phyloP scores from a whole-genome alignment of 257 asterid genomes.

The Gentiana dahurica region DNA sequence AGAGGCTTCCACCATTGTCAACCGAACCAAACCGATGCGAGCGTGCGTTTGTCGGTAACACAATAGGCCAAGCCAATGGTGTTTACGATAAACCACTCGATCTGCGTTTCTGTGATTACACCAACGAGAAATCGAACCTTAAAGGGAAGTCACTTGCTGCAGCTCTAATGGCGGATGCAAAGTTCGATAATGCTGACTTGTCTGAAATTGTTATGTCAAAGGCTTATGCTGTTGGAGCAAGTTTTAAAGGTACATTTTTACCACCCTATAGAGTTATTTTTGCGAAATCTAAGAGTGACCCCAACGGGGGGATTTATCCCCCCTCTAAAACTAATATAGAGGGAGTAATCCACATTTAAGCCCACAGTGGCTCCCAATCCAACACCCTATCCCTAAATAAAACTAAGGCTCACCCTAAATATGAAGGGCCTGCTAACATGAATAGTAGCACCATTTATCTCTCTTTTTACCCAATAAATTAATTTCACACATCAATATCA shows the following conservation, averaged over 20 bases:
- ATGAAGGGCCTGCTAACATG: too few species aligned
- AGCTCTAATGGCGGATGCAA: constrained; percentile 92
- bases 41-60: constrained; percentile 91
- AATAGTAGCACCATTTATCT: too few species aligned
- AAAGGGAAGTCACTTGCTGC: constrained; percentile 90
- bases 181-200: constrained; percentile 97
- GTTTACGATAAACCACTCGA: constrained; percentile 96
- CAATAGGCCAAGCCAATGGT: constrained; percentile 96
- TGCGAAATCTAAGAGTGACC: too few species aligned
- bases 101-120: constrained; percentile 86
- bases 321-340: too few species aligned
- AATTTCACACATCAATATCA: too few species aligned
- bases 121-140: constrained; percentile 83
- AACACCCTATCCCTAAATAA: too few species aligned
- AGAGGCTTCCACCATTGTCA: constrained; percentile 95
- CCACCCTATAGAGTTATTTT: too few species aligned
- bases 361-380: too few species aligned
- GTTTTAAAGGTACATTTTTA: constrained; percentile 55
- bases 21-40: constrained; percentile 75
- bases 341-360: too few species aligned
- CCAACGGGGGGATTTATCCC: too few species aligned
- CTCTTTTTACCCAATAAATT: too few species aligned
- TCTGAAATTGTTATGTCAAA: constrained; percentile 91
- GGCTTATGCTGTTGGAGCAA: constrained; percentile 95
- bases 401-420: too few species aligned